phyloP scores from a whole-genome alignment of 768 basidiomycete species.

The Brasilioporus rufonigricans region DNA sequence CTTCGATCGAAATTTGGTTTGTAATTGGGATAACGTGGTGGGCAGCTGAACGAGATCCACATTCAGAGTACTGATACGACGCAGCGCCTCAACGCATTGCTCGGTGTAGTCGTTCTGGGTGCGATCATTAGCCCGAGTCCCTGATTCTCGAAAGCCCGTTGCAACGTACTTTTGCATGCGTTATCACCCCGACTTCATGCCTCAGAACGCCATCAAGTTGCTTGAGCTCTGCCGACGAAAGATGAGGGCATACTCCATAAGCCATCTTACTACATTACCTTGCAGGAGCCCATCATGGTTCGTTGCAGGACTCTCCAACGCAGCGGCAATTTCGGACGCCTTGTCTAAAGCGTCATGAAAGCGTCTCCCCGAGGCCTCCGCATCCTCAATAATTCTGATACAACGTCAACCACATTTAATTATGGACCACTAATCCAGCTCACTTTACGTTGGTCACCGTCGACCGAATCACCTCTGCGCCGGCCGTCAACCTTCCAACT shows the following conservation, averaged over 20 bases:
- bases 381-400: constrained; percentile 57
- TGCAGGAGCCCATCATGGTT: constrained; percentile 51
- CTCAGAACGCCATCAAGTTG: constrained; percentile 62
- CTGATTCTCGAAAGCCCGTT: not conserved
- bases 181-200: constrained; percentile 56
- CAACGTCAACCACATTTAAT: not conserved
- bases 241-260: not conserved
- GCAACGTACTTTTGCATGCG: constrained; percentile 49
- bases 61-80: constrained; percentile 78
- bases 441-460: constrained; percentile 48
- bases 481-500: constrained; percentile 53
- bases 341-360: constrained; percentile 60
- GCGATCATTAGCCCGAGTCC: not conserved
- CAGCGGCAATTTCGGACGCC: constrained; percentile 47
- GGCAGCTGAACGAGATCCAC: constrained; percentile 78
- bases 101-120: constrained; percentile 69
- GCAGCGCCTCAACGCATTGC: constrained; percentile 62
- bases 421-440: constrained; percentile 7
- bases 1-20: constrained; percentile 69
- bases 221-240: constrained; percentile 49
- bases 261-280: constrained; percentile 35
- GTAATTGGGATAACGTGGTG: constrained; percentile 57
- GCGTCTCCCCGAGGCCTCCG: constrained; percentile 50
- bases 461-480: constrained; percentile 57
- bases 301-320: constrained; percentile 54